phyloP scores from a whole-genome alignment of 2,329 filamentous ascomycete species.

The Verticillium tricorpus region DNA sequence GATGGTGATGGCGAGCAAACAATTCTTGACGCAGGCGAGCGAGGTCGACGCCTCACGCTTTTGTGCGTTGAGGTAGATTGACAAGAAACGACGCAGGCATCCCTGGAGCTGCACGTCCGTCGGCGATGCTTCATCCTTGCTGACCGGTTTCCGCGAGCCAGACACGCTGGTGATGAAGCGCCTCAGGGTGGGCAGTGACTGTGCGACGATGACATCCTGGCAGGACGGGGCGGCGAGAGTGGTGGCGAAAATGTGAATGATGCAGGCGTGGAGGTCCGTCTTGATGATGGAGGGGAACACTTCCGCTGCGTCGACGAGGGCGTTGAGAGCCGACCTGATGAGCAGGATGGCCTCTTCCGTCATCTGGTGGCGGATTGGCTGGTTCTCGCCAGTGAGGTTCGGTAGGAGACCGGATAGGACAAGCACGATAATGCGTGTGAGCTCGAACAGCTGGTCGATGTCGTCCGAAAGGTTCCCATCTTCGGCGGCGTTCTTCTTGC shows the following conservation, averaged over 20 bases:
- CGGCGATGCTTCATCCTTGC: constrained; percentile 36
- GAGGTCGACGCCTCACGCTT: constrained; percentile 71
- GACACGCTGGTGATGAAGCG: constrained; percentile 80
- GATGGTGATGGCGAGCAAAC: constrained; percentile 81
- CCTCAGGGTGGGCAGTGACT: constrained; percentile 85
- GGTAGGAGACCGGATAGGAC: constrained; percentile 85
- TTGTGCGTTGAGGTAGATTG: constrained; percentile 72
- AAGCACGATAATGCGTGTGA: constrained; percentile 92
- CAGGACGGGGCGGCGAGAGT: constrained; percentile 84
- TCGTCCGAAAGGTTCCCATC: constrained; percentile 87
- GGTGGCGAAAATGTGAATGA: constrained; percentile 93
- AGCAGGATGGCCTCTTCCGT: constrained; percentile 84
- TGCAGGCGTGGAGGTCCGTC: constrained; percentile 91
- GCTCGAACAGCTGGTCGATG: constrained; percentile 94
- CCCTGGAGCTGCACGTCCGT: constrained; percentile 71
- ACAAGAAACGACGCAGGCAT: constrained; percentile 76
- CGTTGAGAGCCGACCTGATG: constrained; percentile 74
- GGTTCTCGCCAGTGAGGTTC: constrained; percentile 66
- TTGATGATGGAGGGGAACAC: constrained; percentile 97
- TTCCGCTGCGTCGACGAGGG: constrained; percentile 88
- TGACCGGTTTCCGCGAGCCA: constrained; percentile 30
- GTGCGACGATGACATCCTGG: constrained; percentile 83
- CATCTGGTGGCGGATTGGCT: constrained; percentile 67
- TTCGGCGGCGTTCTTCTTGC: constrained; percentile 58
- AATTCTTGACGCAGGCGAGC: constrained; percentile 87